Conservation (phyloP, 768 basidiomycete species). For the Suillus luteus region DNA sequence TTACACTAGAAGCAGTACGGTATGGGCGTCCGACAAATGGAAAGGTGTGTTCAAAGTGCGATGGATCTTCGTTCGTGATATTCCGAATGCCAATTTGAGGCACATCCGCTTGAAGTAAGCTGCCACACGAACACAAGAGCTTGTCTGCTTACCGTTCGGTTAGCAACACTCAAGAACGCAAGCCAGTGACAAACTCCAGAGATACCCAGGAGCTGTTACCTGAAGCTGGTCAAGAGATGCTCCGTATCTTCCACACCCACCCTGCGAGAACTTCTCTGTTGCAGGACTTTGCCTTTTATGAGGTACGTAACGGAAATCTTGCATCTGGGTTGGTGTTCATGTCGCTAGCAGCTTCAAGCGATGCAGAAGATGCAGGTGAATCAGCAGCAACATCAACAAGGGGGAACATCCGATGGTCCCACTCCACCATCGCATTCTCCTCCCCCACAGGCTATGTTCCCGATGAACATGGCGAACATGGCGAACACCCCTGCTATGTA, state of each 20-base stretch:
- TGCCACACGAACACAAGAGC: background rate
- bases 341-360: slow-evolving; percentile 65
- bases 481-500: slow-evolving; percentile 39
- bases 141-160: slow-evolving; percentile 17
- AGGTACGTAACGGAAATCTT: slow-evolving; percentile 48
- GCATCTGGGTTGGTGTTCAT: background rate
- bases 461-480: slow-evolving; percentile 35
- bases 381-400: slow-evolving; percentile 22
- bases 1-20: slow-evolving; percentile 90
- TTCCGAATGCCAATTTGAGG: slow-evolving; percentile 84
- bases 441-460: slow-evolving; percentile 47
- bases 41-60: slow-evolving; percentile 98
- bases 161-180: slow-evolving; percentile 96
- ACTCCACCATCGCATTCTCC: slow-evolving; percentile 42
- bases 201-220: slow-evolving; percentile 97
- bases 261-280: slow-evolving; percentile 90
- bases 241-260: slow-evolving; percentile 92
- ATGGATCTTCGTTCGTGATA: slow-evolving; percentile 97
- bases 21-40: slow-evolving; percentile 99
- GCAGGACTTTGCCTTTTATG: slow-evolving; percentile 92
- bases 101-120: slow-evolving; percentile 84
- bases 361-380: slow-evolving; percentile 66
- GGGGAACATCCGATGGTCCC: slow-evolving; percentile 27
- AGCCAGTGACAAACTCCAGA: slow-evolving; percentile 96
- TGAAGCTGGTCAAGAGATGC: slow-evolving; percentile 95